Conservation (phyloP, 2,329 filamentous ascomycete species). For the Epichloe aotearoae region DNA sequence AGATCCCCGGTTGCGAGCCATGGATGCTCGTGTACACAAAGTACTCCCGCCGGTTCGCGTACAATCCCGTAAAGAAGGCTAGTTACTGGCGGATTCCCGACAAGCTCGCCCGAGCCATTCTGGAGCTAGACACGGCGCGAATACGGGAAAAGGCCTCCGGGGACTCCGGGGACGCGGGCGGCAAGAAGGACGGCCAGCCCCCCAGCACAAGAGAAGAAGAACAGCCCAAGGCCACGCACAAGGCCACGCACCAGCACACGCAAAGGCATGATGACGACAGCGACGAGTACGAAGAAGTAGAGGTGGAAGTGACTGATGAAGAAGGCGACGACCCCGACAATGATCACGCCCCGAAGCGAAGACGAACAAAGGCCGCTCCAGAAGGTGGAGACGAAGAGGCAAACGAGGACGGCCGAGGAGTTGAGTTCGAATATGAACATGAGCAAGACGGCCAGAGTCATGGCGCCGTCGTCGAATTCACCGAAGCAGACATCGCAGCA, state of each 20-base stretch:
- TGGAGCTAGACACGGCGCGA: slow-evolving; percentile 58
- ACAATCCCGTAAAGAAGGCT: slow-evolving; percentile 73
- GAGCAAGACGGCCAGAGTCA: slow-evolving; percentile 17
- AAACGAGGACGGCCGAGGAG: slow-evolving; percentile 23
- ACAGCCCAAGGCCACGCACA: background rate
- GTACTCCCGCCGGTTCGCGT: slow-evolving; percentile 75
- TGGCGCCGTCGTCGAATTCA: slow-evolving; percentile 62
- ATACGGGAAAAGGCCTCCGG: slow-evolving; percentile 43
- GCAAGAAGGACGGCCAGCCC: background rate
- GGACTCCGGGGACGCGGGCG: slow-evolving; percentile 12
- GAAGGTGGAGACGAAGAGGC: slow-evolving; percentile 36
- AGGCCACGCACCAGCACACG: slow-evolving; percentile 11
- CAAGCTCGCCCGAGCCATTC: slow-evolving; percentile 66
- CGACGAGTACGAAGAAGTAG: slow-evolving; percentile 64
- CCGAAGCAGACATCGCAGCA: slow-evolving; percentile 86
- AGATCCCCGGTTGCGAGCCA: slow-evolving; percentile 68
- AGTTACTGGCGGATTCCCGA: slow-evolving; percentile 94
- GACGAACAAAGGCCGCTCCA: slow-evolving; percentile 36
- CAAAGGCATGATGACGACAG: slow-evolving; percentile 34
- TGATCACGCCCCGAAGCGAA: slow-evolving; percentile 47
- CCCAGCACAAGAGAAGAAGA: background rate
- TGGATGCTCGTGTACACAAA: slow-evolving; percentile 94
- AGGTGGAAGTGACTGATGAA: slow-evolving; percentile 44
- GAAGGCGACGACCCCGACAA: slow-evolving; percentile 29
- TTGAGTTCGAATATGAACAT: background rate